These are phyloP conservation scores for Chlorella sp. DNA, from an alignment of 139 green algal genomes.

Conservation along the genomic window DNA sequence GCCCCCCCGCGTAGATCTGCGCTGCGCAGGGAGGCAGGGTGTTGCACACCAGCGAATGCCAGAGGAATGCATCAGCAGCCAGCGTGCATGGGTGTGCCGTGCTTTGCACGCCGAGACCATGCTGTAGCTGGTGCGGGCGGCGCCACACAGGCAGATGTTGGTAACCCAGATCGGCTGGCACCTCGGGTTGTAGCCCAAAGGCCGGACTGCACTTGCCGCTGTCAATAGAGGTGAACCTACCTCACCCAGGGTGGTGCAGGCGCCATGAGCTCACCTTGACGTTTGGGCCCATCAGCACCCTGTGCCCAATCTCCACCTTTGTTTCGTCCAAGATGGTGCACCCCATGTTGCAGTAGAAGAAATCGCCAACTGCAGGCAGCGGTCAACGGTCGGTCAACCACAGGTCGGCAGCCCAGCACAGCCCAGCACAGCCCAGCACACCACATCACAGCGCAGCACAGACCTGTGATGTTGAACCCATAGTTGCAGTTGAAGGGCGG, in stretches of 20 bases:
- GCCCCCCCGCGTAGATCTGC: constrained; percentile 14
- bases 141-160: background rate
- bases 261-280: constrained; percentile 37
- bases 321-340: constrained; percentile 61
- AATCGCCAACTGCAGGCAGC: constrained; percentile 30
- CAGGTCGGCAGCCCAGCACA: background rate
- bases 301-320: constrained; percentile 55
- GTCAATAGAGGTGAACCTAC: background rate
- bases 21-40: background rate
- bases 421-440: background rate
- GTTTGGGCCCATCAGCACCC: constrained; percentile 57
- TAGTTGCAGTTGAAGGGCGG: constrained; percentile 8
- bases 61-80: background rate
- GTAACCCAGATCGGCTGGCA: background rate
- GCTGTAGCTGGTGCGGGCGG: background rate
- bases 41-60: too few species aligned
- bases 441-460: background rate
- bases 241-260: too few species aligned
- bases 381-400: background rate
- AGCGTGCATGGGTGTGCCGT: background rate
- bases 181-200: background rate
- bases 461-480: background rate
- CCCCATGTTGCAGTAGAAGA: constrained; percentile 42
- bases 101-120: background rate
- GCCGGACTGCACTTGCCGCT: background rate